Conservation (phyloP, 2,329 filamentous ascomycete species). For the Colletotrichum tamarilloi region DNA sequence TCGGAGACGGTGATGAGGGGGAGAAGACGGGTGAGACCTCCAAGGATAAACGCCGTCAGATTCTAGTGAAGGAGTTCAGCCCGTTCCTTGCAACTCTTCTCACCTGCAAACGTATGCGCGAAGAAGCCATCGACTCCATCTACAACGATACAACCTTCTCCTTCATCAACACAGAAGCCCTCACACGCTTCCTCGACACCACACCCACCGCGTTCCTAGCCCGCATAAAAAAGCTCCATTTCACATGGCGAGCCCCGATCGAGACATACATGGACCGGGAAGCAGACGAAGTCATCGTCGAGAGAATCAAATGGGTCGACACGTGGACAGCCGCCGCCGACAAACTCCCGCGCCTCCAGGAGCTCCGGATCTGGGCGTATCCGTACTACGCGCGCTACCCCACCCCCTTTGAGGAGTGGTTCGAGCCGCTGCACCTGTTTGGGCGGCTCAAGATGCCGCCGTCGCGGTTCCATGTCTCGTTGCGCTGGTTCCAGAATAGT, state of each 20-base stretch:
- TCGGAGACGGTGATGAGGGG: not conserved
- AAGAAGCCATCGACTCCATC: conserved; percentile 25
- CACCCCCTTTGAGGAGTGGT: conserved; percentile 28
- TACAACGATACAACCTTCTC: conserved; percentile 34
- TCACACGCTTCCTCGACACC: conserved; percentile 13
- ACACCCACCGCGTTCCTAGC: not conserved
- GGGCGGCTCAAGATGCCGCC: not conserved
- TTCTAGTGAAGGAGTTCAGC: conserved; percentile 29
- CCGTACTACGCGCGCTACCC: conserved; percentile 25
- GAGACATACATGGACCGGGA: conserved; percentile 20
- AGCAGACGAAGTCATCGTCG: not conserved
- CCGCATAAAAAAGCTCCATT: conserved; percentile 8
- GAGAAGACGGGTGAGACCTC: not conserved
- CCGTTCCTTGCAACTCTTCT: conserved; percentile 27
- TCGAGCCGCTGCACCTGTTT: conserved; percentile 18
- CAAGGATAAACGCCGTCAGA: not conserved
- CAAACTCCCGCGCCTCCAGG: conserved; percentile 2
- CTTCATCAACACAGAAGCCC: conserved; percentile 22
- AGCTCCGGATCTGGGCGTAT: conserved; percentile 25
- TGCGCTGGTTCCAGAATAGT: conserved; percentile 26
- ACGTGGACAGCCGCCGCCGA: conserved; percentile 1
- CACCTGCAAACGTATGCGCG: conserved; percentile 28
- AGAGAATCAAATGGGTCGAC: conserved; percentile 2
- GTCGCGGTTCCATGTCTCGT: not conserved
- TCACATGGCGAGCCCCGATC: conserved; percentile 22